Percentiles rank a stretch among this genome's conserved stretches.
Evolutionary conservation across 2,329 filamentous ascomycete species (phyloP).

Genomic region (Venturia nashicola): DNA sequence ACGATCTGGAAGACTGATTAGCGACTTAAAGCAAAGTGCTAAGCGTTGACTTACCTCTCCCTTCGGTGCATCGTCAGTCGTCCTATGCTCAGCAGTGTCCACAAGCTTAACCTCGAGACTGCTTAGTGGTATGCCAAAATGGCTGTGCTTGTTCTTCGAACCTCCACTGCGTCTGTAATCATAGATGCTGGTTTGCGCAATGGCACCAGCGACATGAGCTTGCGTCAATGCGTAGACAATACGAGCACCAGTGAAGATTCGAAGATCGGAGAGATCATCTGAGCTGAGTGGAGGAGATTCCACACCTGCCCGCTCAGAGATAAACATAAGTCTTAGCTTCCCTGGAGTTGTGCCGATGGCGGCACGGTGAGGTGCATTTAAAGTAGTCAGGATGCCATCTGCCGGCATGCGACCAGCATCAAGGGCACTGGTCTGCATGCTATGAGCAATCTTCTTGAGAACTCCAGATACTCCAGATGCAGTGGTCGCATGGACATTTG

Average conservation of each 20-base stretch:
- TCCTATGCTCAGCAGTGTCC: slow-evolving; percentile 48
- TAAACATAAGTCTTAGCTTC: slow-evolving; percentile 69
- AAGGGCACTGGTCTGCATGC: slow-evolving; percentile 57
- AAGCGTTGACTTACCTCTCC: slow-evolving; percentile 18
- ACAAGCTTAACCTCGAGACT: slow-evolving; percentile 66
- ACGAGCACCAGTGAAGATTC: slow-evolving; percentile 67
- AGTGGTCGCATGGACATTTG: slow-evolving; percentile 49
- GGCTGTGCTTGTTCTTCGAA: slow-evolving; percentile 33
- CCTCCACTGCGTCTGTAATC: slow-evolving; percentile 58
- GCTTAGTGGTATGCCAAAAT: slow-evolving; percentile 75
- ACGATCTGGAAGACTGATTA: slow-evolving; percentile 42
- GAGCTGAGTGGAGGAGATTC: slow-evolving; percentile 49
- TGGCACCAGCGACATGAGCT: slow-evolving; percentile 71
- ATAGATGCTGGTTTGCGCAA: slow-evolving; percentile 77
- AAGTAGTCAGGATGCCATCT: slow-evolving; percentile 48
- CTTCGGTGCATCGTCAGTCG: slow-evolving; percentile 43
- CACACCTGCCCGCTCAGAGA: slow-evolving; percentile 59
- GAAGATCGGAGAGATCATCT: slow-evolving; percentile 62
- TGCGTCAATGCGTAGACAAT: slow-evolving; percentile 78
- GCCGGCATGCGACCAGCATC: slow-evolving; percentile 63
- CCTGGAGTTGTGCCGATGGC: slow-evolving; percentile 49
- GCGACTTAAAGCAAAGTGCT: neutral
- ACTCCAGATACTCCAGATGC: slow-evolving; percentile 48
- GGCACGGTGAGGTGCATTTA: slow-evolving; percentile 44
- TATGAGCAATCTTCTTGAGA: slow-evolving; percentile 56